phyloP scores from a whole-genome alignment of 1,284 basidiomycete genomes.

The Fistulinella cinereoalba region DNA sequence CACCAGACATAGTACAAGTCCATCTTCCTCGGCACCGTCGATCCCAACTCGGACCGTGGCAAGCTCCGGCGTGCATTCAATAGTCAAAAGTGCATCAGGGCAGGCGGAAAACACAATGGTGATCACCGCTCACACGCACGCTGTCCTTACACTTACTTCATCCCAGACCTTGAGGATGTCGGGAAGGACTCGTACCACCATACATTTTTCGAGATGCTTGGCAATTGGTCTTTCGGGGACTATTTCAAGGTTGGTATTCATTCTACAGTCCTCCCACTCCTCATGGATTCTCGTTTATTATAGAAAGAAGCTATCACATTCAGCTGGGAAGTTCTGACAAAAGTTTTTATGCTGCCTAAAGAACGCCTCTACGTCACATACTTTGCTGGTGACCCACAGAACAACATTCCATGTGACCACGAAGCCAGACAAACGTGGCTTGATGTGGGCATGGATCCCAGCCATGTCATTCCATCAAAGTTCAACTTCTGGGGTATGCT shows the following conservation, averaged over 20 bases:
- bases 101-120: conserved; percentile 99
- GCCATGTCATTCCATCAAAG: conserved; percentile 92
- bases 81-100: conserved; percentile 96
- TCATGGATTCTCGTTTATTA: conserved; percentile 1
- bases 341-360: conserved; percentile 83
- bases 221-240: conserved; percentile 99
- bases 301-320: conserved; percentile 90
- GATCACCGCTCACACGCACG: not conserved
- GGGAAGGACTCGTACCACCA: conserved; percentile 97
- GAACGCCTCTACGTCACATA: conserved; percentile 97
- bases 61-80: conserved; percentile 94
- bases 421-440: conserved; percentile 90
- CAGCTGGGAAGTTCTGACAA: conserved; percentile 93
- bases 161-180: conserved; percentile 91
- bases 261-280: not conserved
- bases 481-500: conserved; percentile 99
- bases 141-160: conserved; percentile 9
- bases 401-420: conserved; percentile 84
- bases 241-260: conserved; percentile 84
- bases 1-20: conserved; percentile 75
- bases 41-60: conserved; percentile 85
- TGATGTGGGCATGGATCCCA: conserved; percentile 81
- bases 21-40: conserved; percentile 95
- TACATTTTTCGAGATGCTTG: conserved; percentile 99
- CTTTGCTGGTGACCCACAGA: conserved; percentile 90